phyloP scores from a whole-genome alignment of 148 eudicot genomes.

The Oxyria digyna region DNA sequence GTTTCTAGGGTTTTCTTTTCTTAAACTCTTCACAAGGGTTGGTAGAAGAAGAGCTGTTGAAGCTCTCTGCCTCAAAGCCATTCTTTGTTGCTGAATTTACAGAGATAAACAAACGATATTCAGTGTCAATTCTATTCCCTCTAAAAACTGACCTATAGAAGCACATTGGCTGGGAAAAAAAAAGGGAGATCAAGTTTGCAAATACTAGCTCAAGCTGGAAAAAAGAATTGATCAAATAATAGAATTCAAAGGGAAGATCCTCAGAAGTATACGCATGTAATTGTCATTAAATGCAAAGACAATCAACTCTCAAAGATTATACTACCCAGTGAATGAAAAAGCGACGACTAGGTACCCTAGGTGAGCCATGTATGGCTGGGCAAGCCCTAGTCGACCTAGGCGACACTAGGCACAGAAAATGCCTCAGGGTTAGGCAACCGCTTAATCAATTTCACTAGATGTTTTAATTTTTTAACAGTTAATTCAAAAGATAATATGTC shows the following conservation, averaged over 20 bases:
- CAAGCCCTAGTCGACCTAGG: too few relatives aligned
- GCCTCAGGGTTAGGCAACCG: too few relatives aligned
- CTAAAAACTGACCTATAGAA: background rate
- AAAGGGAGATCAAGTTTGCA: background rate
- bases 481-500: too few relatives aligned
- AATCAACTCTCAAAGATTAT: too few relatives aligned
- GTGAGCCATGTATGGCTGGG: too few relatives aligned
- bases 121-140: background rate
- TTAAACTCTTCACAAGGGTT: slow-evolving; percentile 42
- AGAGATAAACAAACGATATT: background rate
- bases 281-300: too few relatives aligned
- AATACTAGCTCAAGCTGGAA: background rate
- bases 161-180: background rate
- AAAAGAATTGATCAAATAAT: background rate
- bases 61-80: slow-evolving; percentile 58
- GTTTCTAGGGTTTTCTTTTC: slow-evolving; percentile 27
- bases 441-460: too few relatives aligned
- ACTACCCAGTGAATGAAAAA: too few relatives aligned
- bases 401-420: too few relatives aligned
- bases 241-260: background rate
- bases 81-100: slow-evolving; percentile 9
- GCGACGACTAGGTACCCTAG: too few relatives aligned
- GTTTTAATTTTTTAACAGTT: too few relatives aligned
- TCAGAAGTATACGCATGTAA: too few relatives aligned
- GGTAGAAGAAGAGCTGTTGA: slow-evolving; percentile 44